Conservation (phyloP, 306 rosid genomes). For the Corylus heterophylla region DNA sequence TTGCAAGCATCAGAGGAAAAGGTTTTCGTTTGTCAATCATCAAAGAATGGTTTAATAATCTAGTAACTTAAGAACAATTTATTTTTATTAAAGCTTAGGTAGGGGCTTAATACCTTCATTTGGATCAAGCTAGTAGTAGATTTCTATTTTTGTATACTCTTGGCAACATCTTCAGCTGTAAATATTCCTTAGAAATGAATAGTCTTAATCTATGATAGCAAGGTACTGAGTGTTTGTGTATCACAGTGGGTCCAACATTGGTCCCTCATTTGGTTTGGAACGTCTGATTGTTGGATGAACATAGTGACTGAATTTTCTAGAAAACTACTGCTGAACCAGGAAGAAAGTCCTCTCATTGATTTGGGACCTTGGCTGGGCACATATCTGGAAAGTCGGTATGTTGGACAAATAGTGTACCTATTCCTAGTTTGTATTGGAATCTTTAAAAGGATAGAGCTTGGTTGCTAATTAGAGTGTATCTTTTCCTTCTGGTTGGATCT, state of each 20-base stretch:
- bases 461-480: background rate
- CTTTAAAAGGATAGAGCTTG: background rate
- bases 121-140: background rate
- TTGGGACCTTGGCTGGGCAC: background rate
- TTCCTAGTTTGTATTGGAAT: background rate
- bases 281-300: background rate
- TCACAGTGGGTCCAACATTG: too few species aligned
- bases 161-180: background rate
- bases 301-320: background rate
- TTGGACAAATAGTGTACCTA: background rate
- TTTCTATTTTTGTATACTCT: background rate
- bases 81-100: background rate
- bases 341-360: background rate
- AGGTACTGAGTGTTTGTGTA: too few species aligned
- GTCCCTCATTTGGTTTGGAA: background rate
- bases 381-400: background rate
- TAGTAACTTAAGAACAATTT: too few species aligned
- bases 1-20: background rate
- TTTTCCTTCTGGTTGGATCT: background rate
- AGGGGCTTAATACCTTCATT: background rate
- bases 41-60: too few species aligned
- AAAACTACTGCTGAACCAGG: background rate
- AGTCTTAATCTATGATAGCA: too few species aligned
- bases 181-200: background rate
- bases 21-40: background rate